These are phyloP conservation scores for Neoarthrinium moseri DNA, from an alignment of 2,329 filamentous ascomycete genomes.

Conservation along the genomic window DNA sequence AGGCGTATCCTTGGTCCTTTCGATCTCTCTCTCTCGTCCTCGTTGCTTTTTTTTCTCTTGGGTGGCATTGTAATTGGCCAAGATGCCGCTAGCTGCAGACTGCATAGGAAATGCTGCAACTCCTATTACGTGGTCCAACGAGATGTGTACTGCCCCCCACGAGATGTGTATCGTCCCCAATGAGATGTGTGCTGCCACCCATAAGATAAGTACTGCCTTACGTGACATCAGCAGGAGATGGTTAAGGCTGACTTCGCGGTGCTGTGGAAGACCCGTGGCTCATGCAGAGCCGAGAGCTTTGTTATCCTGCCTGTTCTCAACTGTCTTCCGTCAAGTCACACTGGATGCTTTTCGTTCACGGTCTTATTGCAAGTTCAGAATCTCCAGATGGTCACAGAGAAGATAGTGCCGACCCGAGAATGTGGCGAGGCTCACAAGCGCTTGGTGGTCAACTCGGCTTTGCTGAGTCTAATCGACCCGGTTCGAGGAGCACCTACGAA, in stretches of 20 bases:
- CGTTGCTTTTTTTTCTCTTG: neutral
- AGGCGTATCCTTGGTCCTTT: neutral
- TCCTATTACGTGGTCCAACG: constrained; percentile 1
- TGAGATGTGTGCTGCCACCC: neutral
- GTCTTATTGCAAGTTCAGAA: neutral
- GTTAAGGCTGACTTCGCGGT: neutral
- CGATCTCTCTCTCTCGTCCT: too few relatives aligned
- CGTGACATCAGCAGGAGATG: neutral
- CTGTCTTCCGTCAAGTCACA: neutral
- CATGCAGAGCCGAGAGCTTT: neutral
- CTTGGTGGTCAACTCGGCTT: constrained; percentile 1
- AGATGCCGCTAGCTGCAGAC: neutral
- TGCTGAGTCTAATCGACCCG: constrained; percentile 19
- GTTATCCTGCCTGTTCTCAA: neutral
- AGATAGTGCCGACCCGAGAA: neutral
- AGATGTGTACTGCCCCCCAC: constrained; percentile 1
- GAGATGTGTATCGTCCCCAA: neutral
- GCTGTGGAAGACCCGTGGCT: neutral
- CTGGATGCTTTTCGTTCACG: neutral
- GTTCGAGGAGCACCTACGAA: constrained; percentile 24
- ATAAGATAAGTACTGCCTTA: neutral
- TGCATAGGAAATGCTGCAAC: neutral
- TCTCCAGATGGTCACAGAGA: neutral
- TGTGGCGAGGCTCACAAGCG: neutral
- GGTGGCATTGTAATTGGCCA: neutral